Evolutionary conservation across 1,284 basidiomycete species (phyloP), one percentile per base, ranked within the genome.

Genomic region (Microbotryum intermedium): DNA sequence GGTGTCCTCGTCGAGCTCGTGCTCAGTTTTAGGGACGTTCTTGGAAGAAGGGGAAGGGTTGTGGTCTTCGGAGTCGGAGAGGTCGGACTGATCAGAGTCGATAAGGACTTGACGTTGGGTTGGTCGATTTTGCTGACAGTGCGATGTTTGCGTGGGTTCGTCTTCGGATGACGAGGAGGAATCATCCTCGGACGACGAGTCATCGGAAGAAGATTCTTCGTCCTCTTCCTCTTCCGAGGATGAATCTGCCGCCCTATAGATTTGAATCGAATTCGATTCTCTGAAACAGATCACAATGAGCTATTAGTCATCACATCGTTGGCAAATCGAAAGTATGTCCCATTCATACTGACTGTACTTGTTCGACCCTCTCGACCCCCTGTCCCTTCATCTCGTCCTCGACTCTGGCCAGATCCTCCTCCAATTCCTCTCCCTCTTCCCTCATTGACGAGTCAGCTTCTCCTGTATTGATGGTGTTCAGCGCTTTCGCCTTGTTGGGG

Each of bases 171-270:
- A 62, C 16, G 57, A 58, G 1, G 64, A 68, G 6, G 60, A 54
- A 1, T 57, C 59, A 9, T 57, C 60, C 21, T 55, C 47, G 6
- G 58, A 46, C 3, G 58, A 58, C 10, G 66, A 63, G n/a, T 60
- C 58, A 16, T 65, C 62, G 21, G 58, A 60, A 11, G 42, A 50
- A 13, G 44, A 53, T 3, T 16, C 34, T 39, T 39, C 34, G 10
- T 34, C 34, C 26, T 50, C 49, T 50, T 63, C 62, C 26, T 45
- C 50, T 20, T 20, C 20, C 49, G 62, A 60, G 46, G 61, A 55
- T 26, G 79, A 79, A 25, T 82, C 83, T 65, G 83, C 84, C 6
- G 71, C 59, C 13, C 62, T 65, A 30, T 67, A 64, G 8, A 62
- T 61, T 39, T 39, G 34, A 16, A 18, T 39, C 34, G 13, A 11